These are phyloP conservation scores for Dalechampia spathulata DNA, from an alignment of 441 rosid genomes.

Conservation along the genomic window DNA sequence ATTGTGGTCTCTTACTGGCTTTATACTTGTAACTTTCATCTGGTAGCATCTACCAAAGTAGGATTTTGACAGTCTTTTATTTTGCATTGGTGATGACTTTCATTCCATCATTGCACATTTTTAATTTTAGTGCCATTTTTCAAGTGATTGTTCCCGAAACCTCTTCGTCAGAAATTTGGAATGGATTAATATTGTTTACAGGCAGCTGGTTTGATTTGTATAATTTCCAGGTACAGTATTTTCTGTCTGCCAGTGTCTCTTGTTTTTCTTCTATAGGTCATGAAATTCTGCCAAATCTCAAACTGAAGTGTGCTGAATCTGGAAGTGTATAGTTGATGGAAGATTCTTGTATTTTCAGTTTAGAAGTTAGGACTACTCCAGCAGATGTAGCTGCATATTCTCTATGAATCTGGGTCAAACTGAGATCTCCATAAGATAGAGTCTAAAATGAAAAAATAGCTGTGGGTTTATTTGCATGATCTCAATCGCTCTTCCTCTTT, in stretches of 20 bases:
- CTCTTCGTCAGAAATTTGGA: too few relatives aligned
- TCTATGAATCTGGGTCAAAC: background rate
- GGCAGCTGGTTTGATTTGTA: too few relatives aligned
- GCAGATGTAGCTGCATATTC: too few relatives aligned
- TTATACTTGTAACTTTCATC: background rate
- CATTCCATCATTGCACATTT: too few relatives aligned
- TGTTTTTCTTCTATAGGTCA: background rate
- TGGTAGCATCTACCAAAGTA: background rate
- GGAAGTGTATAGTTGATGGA: background rate
- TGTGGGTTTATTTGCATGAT: slow-evolving; percentile 1
- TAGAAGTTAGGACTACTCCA: background rate
- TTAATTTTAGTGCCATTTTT: too few relatives aligned
- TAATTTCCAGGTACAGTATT: too few relatives aligned
- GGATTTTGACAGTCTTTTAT: background rate
- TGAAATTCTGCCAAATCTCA: background rate
- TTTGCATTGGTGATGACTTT: background rate
- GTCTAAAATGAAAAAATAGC: background rate
- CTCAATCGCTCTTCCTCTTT: background rate
- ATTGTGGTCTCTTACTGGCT: background rate
- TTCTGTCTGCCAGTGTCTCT: background rate
- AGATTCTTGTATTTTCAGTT: background rate
- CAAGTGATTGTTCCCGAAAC: too few relatives aligned
- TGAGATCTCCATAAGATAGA: background rate
- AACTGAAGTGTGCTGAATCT: background rate
- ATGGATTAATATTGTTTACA: too few relatives aligned